Conservation (phyloP, 768 basidiomycete species). For the Pleurotus sapidus region DNA sequence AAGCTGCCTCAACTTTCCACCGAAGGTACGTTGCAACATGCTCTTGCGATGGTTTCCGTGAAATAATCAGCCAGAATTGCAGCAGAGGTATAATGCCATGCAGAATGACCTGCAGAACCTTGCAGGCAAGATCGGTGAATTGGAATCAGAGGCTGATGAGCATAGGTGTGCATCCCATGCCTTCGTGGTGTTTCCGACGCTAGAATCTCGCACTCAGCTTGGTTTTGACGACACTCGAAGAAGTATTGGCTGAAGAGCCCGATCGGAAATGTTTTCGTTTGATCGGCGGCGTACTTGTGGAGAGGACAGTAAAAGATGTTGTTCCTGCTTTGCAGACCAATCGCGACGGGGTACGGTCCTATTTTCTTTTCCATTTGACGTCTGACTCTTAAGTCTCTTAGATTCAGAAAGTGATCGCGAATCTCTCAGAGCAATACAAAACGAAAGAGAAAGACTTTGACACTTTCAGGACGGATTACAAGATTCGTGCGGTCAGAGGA, state of each 20-base stretch:
- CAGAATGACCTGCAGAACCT: constrained; percentile 91
- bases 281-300: constrained; percentile 93
- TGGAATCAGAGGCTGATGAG: constrained; percentile 95
- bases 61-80: constrained; percentile 67
- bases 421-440: constrained; percentile 85
- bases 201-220: constrained; percentile 47
- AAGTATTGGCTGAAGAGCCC: constrained; percentile 79
- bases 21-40: constrained; percentile 55
- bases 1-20: constrained; percentile 60
- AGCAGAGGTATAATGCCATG: constrained; percentile 75
- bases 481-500: constrained; percentile 55
- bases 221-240: constrained; percentile 84
- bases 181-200: constrained; percentile 4
- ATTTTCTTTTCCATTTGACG: constrained; percentile 8
- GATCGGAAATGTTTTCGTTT: constrained; percentile 94
- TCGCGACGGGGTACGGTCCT: constrained; percentile 68
- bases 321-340: constrained; percentile 90
- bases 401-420: constrained; percentile 81
- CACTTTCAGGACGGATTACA: constrained; percentile 73
- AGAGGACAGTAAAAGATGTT: constrained; percentile 93
- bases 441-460: constrained; percentile 83
- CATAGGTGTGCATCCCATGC: constrained; percentile 61
- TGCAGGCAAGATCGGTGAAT: constrained; percentile 92
- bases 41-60: too few relatives aligned
- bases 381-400: constrained; percentile 23